Evolutionary conservation across 225 moss, liverwort and hornwort species (phyloP).

Genomic region (Climacium dendroides): DNA sequence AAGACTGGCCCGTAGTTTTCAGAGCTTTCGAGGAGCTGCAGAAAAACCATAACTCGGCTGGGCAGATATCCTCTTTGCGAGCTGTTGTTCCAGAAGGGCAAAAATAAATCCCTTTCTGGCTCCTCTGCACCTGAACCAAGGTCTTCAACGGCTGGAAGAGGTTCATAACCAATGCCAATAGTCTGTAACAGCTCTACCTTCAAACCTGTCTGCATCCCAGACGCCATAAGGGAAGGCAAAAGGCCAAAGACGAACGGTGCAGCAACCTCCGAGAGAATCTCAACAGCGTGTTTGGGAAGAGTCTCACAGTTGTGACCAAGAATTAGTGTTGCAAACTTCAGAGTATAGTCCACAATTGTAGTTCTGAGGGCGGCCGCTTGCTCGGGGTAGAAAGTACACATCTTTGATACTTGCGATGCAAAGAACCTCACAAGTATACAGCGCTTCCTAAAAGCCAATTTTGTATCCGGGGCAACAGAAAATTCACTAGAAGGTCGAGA

Average conservation of each 20-base stretch:
- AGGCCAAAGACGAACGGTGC: slow-evolving; percentile 44
- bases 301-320: slow-evolving; percentile 27
- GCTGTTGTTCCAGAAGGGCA: slow-evolving; percentile 39
- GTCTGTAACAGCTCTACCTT: slow-evolving; percentile 47
- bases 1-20: slow-evolving; percentile 19
- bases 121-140: slow-evolving; percentile 22
- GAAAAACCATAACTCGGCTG: slow-evolving; percentile 54
- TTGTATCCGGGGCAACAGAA: background rate
- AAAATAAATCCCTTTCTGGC: slow-evolving; percentile 27
- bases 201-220: slow-evolving; percentile 10
- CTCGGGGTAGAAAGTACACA: slow-evolving; percentile 51
- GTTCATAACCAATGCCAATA: slow-evolving; percentile 29
- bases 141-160: slow-evolving; percentile 24
- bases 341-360: slow-evolving; percentile 26
- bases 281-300: slow-evolving; percentile 30
- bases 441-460: slow-evolving; percentile 40
- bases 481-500: slow-evolving; percentile 9
- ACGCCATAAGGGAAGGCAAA: slow-evolving; percentile 28
- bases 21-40: slow-evolving; percentile 49
- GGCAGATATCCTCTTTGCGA: slow-evolving; percentile 33
- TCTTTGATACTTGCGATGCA: slow-evolving; percentile 26
- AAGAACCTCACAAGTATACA: slow-evolving; percentile 67
- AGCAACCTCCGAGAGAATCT: slow-evolving; percentile 51
- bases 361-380: slow-evolving; percentile 28
- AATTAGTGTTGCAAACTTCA: slow-evolving; percentile 45